Base-by-base conservation (phyloP, 2,329 filamentous ascomycete species). In the Alternaria burnsii region DNA sequence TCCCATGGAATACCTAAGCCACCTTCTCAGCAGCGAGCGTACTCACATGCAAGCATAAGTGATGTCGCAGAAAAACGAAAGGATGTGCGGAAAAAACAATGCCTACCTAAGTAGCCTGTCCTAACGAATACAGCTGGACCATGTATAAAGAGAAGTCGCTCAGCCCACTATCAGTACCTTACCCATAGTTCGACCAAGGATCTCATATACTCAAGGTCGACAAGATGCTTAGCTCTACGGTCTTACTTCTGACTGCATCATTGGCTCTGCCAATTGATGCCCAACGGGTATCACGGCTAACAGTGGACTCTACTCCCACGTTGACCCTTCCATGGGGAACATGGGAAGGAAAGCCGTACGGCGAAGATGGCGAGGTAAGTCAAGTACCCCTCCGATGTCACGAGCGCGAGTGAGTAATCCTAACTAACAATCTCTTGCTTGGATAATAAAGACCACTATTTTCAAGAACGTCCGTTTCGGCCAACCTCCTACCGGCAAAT, bases 81-180 rank as follows among this genome's bases (percentile, higher is more conserved):
- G 14, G 5, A 24, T 3, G 7, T 1, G 1, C 4, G 40, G 0
- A 42, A 11, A 11, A 42, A 9, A 20, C 5, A 24, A 42, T 7
- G 20, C 2, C 20, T 10, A 12, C 10, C 28, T 11, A 30, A 0
- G 1, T 42, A 42, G 20, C 0, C 40, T 3, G 0, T 42, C 11
- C 12, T 16, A 12, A 16, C 3, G 0, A 12, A 14, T 14, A 24
- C 18, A 7, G 20, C 20, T 8, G 20, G 22, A 16, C 3, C 1
- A 24, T 9, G 40, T 42, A 42, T 42, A 42, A 42, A 42, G 20
- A 10, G 20, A 1, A 1, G 20, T 7, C 40, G 14, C 20, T 5
- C 2, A 5, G 2, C 5, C 20, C 11, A 1, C 4, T 1, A 42
- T 5, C 5, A 4, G 3, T 6, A 8, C 2, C 5, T 2, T 11